Percentiles rank a stretch among this genome's conserved stretches.
Evolutionary conservation across 2,329 filamentous ascomycete genomes (phyloP).

Genomic region (Aspergillus awamori): DNA sequence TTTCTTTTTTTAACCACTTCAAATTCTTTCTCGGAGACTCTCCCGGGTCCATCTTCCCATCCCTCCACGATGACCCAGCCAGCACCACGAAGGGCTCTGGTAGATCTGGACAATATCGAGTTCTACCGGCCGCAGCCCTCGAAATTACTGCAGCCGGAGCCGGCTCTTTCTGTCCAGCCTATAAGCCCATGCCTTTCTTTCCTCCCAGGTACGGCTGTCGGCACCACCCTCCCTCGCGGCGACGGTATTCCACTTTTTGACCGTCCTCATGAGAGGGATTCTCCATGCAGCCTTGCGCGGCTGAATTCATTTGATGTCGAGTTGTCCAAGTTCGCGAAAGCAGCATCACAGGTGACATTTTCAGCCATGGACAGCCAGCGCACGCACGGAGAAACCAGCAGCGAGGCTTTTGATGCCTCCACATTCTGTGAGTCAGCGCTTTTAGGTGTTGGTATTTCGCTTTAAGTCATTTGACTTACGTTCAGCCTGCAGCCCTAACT

Average conservation of each 20-base stretch:
- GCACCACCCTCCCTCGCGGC: slow-evolving; percentile 7
- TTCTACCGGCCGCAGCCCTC: slow-evolving; percentile 13
- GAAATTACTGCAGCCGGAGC: slow-evolving; percentile 10
- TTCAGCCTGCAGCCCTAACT: slow-evolving; percentile 11
- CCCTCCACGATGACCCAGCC: slow-evolving; percentile 12
- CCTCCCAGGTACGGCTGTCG: slow-evolving; percentile 1
- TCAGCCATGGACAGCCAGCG: slow-evolving; percentile 6
- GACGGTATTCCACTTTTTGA: slow-evolving; percentile 9
- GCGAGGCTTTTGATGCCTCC: slow-evolving; percentile 11
- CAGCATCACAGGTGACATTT: slow-evolving; percentile 9
- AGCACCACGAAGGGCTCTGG: slow-evolving; percentile 6
- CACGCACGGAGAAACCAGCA: slow-evolving; percentile 6
- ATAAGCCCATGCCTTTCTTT: background rate
- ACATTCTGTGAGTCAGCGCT: slow-evolving; percentile 10
- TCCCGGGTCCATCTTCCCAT: slow-evolving; percentile 7
- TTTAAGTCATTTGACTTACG: slow-evolving; percentile 10
- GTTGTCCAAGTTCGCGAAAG: slow-evolving; percentile 6
- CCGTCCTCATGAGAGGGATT: slow-evolving; percentile 8
- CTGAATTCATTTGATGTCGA: slow-evolving; percentile 13
- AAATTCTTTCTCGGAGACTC: slow-evolving; percentile 5
- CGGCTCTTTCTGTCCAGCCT: slow-evolving; percentile 6
- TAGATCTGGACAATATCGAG: slow-evolving; percentile 15
- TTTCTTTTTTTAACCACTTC: background rate
- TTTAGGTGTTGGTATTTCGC: slow-evolving; percentile 11
- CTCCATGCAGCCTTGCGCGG: slow-evolving; percentile 8